These are phyloP conservation scores for Suillus subaureus DNA, from an alignment of 768 basidiomycete genomes.

Conservation along the genomic window DNA sequence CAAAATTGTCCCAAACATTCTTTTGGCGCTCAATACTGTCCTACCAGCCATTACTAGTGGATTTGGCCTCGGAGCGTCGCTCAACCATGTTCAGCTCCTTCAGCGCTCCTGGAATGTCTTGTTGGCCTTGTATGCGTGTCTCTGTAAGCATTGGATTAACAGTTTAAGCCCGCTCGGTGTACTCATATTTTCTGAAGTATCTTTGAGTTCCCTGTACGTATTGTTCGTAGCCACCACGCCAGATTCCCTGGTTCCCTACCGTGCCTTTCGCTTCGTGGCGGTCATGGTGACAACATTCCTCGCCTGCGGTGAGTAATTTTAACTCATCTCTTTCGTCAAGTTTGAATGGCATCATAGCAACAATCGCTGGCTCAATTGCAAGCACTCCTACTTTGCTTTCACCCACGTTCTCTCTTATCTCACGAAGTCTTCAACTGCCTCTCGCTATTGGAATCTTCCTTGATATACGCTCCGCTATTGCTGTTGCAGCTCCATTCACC, in stretches of 20 bases:
- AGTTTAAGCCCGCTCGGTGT: background rate
- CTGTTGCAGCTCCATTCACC: background rate
- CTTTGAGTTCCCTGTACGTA: constrained; percentile 25
- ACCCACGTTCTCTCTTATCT: constrained; percentile 23
- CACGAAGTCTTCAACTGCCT: constrained; percentile 22
- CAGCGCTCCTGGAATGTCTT: constrained; percentile 19
- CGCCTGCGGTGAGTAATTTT: constrained; percentile 27
- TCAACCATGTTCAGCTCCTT: constrained; percentile 15
- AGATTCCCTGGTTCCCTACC: constrained; percentile 10
- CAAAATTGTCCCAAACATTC: constrained; percentile 9
- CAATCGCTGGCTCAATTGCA: constrained; percentile 28
- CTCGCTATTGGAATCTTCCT: constrained; percentile 16
- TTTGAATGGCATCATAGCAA: constrained; percentile 17
- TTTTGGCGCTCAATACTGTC: constrained; percentile 25
- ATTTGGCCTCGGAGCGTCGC: constrained; percentile 20
- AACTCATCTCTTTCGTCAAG: background rate
- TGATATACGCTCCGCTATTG: constrained; percentile 10
- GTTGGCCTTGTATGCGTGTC: constrained; percentile 21
- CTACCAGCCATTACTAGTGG: constrained; percentile 27
- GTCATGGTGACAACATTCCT: constrained; percentile 24
- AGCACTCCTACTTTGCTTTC: constrained; percentile 28
- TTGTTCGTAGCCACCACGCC: constrained; percentile 17
- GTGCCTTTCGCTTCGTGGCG: constrained; percentile 18
- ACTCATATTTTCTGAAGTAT: constrained; percentile 23
- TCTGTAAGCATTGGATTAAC: constrained; percentile 18